phyloP scores from a whole-genome alignment of 306 rosid genomes.

The Quercus wislizeni region DNA sequence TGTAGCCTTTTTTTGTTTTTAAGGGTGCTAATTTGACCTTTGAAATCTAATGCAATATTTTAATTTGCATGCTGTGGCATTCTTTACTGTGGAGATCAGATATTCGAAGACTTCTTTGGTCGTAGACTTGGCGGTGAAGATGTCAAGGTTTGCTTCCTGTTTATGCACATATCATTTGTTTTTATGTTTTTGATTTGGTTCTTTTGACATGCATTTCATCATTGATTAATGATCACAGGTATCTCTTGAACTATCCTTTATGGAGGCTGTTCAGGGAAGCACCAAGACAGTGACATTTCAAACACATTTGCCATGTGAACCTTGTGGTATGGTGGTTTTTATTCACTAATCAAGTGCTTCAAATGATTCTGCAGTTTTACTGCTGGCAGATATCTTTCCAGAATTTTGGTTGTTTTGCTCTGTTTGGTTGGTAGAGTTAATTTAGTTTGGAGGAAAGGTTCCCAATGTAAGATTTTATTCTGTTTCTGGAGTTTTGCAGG shows the following conservation, averaged over 20 bases:
- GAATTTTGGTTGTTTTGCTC: constrained; percentile 1
- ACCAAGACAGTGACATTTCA: constrained; percentile 64
- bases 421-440: constrained; percentile 6
- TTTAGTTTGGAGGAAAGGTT: constrained; percentile 15
- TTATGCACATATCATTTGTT: background rate
- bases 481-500: constrained; percentile 42
- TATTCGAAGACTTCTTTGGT: constrained; percentile 56
- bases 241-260: constrained; percentile 76
- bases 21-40: constrained; percentile 1
- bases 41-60: constrained; percentile 17
- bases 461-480: constrained; percentile 9
- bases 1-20: constrained; percentile 1
- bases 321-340: constrained; percentile 26
- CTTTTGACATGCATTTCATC: constrained; percentile 15
- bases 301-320: constrained; percentile 65
- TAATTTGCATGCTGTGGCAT: constrained; percentile 19
- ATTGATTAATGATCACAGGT: constrained; percentile 40
- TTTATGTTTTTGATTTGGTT: constrained; percentile 4
- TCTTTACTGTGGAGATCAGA: constrained; percentile 50
- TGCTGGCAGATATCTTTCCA: background rate
- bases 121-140: constrained; percentile 78
- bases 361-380: background rate
- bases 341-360: background rate
- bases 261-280: constrained; percentile 96
- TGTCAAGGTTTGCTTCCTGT: constrained; percentile 61